Percentiles rank a stretch among this genome's conserved stretches.
Conservation (phyloP, 768 basidiomycete genomes). For the Tylopilus subfusipes region DNA sequence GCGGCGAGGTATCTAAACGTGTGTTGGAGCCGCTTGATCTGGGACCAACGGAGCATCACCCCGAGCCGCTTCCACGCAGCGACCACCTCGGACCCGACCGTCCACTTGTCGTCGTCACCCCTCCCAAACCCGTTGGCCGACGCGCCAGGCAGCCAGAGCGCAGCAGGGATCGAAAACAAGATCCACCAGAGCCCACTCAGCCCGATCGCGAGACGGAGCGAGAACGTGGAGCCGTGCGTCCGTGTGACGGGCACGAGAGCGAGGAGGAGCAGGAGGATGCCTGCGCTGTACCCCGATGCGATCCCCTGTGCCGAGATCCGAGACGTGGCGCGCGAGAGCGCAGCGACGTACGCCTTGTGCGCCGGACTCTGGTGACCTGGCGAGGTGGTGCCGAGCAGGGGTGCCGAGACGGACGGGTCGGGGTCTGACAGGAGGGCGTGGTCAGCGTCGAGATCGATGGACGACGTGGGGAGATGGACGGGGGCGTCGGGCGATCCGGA, state of each 20-base stretch:
- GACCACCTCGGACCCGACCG: conserved; percentile 47
- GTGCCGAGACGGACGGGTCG: conserved; percentile 35
- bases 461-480: not conserved
- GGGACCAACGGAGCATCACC: conserved; percentile 66
- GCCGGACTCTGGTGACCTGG: conserved; percentile 17
- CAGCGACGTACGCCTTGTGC: conserved; percentile 47
- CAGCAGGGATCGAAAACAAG: conserved; percentile 73
- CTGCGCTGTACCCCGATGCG: conserved; percentile 81
- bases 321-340: conserved; percentile 70
- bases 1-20: conserved; percentile 89
- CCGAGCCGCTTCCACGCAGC: conserved; percentile 76
- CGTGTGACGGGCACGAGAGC: conserved; percentile 74
- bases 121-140: not conserved
- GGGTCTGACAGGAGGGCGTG: not conserved
- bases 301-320: conserved; percentile 84
- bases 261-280: conserved; percentile 71
- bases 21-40: conserved; percentile 71
- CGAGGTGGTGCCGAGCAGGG: conserved; percentile 29
- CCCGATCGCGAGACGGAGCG: conserved; percentile 80
- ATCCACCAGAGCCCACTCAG: conserved; percentile 89
- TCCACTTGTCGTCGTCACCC: conserved; percentile 40
- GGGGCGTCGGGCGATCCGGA: conserved; percentile 1
- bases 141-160: conserved; percentile 61
- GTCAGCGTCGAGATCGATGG: conserved; percentile 17
- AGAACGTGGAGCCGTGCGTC: conserved; percentile 71